A percentile compares a stretch with the other conserved stretches of the same genome.
Conservation (phyloP, 2,329 filamentous ascomycete genomes). For the Phyllachora maydis region DNA sequence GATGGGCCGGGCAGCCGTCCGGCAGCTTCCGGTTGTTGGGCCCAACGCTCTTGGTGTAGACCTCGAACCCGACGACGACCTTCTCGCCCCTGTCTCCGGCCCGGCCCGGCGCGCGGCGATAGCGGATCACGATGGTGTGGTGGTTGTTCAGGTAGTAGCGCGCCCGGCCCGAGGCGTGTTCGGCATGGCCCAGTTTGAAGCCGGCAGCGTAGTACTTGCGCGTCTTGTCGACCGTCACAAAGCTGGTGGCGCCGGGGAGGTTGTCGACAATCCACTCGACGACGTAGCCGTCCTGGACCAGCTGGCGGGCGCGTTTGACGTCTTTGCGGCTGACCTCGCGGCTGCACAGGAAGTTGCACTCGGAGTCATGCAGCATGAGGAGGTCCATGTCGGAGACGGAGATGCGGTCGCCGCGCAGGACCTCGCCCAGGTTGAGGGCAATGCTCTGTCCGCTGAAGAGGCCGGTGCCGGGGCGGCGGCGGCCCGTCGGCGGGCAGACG, state of each 20-base stretch:
- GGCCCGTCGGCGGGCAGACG: conserved; percentile 59
- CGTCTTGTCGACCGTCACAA: conserved; percentile 67
- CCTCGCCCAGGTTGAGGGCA: conserved; percentile 68
- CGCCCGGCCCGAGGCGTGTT: conserved; percentile 35
- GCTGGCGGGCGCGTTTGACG: conserved; percentile 44
- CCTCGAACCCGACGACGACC: conserved; percentile 74
- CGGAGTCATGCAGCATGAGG: conserved; percentile 52
- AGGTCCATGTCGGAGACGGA: conserved; percentile 69
- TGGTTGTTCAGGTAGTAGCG: conserved; percentile 73
- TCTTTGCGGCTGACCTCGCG: conserved; percentile 42
- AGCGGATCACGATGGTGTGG: conserved; percentile 65
- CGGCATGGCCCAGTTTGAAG: conserved; percentile 70
- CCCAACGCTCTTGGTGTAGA: conserved; percentile 71
- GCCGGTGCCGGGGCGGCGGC: conserved; percentile 40
- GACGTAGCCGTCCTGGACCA: conserved; percentile 66
- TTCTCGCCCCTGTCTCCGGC: conserved; percentile 52
- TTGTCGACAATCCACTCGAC: conserved; percentile 90
- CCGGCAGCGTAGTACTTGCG: conserved; percentile 78
- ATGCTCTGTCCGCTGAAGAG: conserved; percentile 60
- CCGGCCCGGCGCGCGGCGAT: conserved; percentile 47
- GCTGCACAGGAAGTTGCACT: conserved; percentile 54
- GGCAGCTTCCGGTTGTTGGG: conserved; percentile 34
- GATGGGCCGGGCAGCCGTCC: conserved; percentile 45
- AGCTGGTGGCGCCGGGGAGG: conserved; percentile 71
- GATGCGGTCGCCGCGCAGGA: conserved; percentile 73